Percentiles rank a stretch among this genome's conserved stretches.
Evolutionary conservation across 352 stramenopile species (phyloP).

Genomic region (Globisporangium cystogenes): DNA sequence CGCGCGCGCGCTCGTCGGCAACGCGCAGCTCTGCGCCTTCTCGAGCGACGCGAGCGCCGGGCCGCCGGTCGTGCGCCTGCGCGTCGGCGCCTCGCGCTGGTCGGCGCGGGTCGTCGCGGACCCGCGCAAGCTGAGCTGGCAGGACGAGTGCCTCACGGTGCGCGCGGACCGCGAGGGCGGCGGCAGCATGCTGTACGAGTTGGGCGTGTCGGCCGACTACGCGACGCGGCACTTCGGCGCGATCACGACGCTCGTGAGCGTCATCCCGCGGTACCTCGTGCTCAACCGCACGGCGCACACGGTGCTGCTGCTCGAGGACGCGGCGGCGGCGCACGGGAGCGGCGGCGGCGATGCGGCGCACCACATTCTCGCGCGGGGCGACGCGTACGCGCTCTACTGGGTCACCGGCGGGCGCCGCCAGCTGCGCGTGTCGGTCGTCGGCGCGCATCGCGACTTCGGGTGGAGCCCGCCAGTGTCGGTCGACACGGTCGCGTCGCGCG

Average conservation of each 20-base stretch:
- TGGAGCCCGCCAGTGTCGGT: conserved; percentile 60
- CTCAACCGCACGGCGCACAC: conserved; percentile 66
- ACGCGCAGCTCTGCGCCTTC: conserved; percentile 71
- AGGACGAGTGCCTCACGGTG: conserved; percentile 74
- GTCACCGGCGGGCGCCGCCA: conserved; percentile 40
- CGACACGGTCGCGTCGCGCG: conserved; percentile 33
- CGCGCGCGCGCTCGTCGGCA: conserved; percentile 62
- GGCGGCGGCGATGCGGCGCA: conserved; percentile 40
- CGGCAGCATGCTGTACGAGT: conserved; percentile 60
- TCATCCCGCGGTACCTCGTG: conserved; percentile 77
- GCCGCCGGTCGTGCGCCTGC: conserved; percentile 46
- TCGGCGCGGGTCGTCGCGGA: conserved; percentile 69
- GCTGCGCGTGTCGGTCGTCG: conserved; percentile 54
- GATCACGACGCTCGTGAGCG: conserved; percentile 77
- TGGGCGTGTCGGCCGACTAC: conserved; percentile 79
- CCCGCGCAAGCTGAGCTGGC: conserved; percentile 70
- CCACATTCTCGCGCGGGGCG: conserved; percentile 62
- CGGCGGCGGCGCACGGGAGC: conserved; percentile 2
- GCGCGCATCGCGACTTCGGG: conserved; percentile 36
- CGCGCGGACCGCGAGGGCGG: conserved; percentile 23
- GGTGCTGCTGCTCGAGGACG: conserved; percentile 56
- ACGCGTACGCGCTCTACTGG: conserved; percentile 81
- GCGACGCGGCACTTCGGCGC: conserved; percentile 77
- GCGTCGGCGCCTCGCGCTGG: conserved; percentile 54
- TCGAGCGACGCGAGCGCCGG: conserved; percentile 28